Percentiles rank a stretch among this genome's conserved stretches.
These are phyloP conservation scores for Cyclanthera cordifolia DNA, from an alignment of 306 rosid species.

Conservation along the genomic window DNA sequence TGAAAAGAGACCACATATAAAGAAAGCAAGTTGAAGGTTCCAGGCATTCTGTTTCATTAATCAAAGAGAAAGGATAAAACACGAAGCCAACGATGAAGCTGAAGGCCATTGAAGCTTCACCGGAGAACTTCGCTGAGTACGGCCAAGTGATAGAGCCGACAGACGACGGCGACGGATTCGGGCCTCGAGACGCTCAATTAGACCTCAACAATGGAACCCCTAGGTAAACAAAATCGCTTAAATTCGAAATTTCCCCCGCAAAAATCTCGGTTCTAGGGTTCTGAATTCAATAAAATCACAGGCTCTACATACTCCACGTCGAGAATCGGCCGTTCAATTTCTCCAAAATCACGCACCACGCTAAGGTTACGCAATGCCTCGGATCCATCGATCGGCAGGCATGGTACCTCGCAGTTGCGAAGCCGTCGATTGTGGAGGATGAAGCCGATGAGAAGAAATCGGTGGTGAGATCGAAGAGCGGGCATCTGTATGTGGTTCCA, in stretches of 20 bases:
- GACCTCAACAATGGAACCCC: conserved; percentile 69
- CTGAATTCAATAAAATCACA: background rate
- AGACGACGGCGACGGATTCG: conserved; percentile 42
- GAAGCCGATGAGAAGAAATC: background rate
- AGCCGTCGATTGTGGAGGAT: conserved; percentile 47
- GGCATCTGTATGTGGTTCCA: conserved; percentile 57
- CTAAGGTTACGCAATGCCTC: conserved; percentile 79
- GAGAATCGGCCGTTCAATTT: conserved; percentile 40
- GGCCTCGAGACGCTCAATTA: conserved; percentile 66
- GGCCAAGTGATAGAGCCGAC: conserved; percentile 63
- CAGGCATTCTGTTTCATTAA: background rate
- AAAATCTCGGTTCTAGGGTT: background rate
- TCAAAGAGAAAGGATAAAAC: background rate
- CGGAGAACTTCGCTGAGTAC: conserved; percentile 39
- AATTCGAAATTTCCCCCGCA: background rate
- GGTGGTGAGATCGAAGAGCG: conserved; percentile 22
- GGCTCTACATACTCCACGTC: conserved; percentile 68
- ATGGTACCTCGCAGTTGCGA: conserved; percentile 88
- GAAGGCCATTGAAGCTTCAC: conserved; percentile 53
- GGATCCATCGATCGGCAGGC: conserved; percentile 61
- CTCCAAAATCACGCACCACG: conserved; percentile 63
- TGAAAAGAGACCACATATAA: too few relatives aligned
- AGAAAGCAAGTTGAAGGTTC: too few relatives aligned
- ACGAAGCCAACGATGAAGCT: conserved; percentile 9
- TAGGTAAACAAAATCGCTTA: conserved; percentile 26